Conservation (phyloP, 179 eudicot genomes). For the Sideroxylon spinosum region DNA sequence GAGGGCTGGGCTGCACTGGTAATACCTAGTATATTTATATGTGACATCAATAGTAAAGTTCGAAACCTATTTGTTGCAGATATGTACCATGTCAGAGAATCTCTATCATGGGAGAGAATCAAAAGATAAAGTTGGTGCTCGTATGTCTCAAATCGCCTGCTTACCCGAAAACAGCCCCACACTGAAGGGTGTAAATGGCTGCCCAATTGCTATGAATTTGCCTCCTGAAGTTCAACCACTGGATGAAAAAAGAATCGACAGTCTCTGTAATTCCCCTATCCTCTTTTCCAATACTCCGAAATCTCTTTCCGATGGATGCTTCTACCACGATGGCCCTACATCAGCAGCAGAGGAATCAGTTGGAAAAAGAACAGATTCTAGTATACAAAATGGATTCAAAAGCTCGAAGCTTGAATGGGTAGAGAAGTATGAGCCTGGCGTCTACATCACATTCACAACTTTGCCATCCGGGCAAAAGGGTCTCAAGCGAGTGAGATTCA, state of each 20-base stretch:
- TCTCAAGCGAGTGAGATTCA: conserved; percentile 71
- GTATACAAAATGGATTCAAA: conserved; percentile 15
- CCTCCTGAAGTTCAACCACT: conserved; percentile 10
- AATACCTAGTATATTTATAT: not conserved
- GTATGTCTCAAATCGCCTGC: conserved; percentile 17
- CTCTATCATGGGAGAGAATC: conserved; percentile 21
- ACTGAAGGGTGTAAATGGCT: conserved; percentile 12
- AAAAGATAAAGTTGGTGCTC: conserved; percentile 12
- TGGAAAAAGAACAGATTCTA: conserved; percentile 1
- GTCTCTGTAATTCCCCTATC: conserved; percentile 20
- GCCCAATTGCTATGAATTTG: conserved; percentile 1
- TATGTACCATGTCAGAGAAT: conserved; percentile 27
- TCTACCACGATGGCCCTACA: not conserved
- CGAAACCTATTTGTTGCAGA: conserved; percentile 19
- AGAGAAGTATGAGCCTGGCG: conserved; percentile 75
- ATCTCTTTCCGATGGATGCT: conserved; percentile 11
- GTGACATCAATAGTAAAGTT: not conserved
- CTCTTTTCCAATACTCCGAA: conserved; percentile 19
- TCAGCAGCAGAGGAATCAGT: conserved; percentile 17
- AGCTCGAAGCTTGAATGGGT: conserved; percentile 49
- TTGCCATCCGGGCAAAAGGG: conserved; percentile 52
- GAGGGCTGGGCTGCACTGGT: no score
- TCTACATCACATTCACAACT: conserved; percentile 50
- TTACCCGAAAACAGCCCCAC: conserved; percentile 16
- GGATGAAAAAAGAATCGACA: conserved; percentile 18